Base-by-base conservation (phyloP, 176 grass and related monocot species). In the Themeda triandra region DNA sequence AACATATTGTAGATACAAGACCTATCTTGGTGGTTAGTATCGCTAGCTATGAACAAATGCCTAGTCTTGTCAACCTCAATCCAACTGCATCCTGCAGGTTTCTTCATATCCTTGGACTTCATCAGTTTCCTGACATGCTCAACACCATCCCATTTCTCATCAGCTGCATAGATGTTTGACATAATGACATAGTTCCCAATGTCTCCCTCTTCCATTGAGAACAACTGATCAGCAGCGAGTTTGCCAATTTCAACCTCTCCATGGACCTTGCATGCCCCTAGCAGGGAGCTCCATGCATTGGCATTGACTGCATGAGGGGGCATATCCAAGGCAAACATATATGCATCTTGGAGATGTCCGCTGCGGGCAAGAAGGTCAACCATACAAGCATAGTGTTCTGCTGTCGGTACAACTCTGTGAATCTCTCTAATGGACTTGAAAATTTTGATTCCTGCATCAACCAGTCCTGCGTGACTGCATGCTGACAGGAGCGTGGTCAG, bases 31-130 rank as follows among this genome's bases (percentile, higher is more conserved):
- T 92, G 85, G 46, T 74, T 86, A 56, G 84, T 41, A 88, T 95
- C 90, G 62, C 80, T 79, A 11, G 77, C 90, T 59, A 82, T 63
- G 82, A 92, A 92, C 28, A 91, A 83, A 82, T 95, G 88, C 4
- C 93, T 86, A 6, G 74, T 71, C 63, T 83, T 88, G 42, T 87
- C 85, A 73, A 93, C 31, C 74, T 93, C 88, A 49, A 93, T 75
- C 92, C 92, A 93, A 66, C 93, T 95, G 62, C 88, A 91, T 79
- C 93, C 93, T 29, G 93, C 90, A 63, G 90, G 93, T 72, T 92
- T 92, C 59, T 91, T 95, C 81, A 91, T 82, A 84, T 92, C 82
- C 67, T 82, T 92, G 41, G 88, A 77, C 33, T 92, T 89, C 88
- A 92, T 91, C 66, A 92, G 81, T 51, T 80, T 92, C 44, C 93